Conservation (phyloP, 768 basidiomycete species). For the Clitopilus hobsonii region DNA sequence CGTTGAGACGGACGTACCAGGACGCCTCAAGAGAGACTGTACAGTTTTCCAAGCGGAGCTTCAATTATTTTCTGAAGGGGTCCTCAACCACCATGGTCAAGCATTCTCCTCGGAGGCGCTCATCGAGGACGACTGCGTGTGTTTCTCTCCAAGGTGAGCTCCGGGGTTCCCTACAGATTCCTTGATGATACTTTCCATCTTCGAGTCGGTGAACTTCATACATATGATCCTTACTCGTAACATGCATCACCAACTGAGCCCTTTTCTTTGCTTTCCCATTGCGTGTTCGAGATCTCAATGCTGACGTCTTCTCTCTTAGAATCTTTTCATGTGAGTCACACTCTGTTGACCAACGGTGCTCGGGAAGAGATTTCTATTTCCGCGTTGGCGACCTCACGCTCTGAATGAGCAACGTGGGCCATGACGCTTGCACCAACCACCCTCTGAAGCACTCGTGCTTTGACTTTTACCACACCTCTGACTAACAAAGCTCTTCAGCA, state of each 20-base stretch:
- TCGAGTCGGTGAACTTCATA: conserved; percentile 66
- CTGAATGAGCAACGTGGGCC: conserved; percentile 30
- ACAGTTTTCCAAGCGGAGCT: conserved; percentile 38
- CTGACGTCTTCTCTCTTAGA: background rate
- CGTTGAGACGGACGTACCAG: too few species aligned
- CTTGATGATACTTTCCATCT: conserved; percentile 65
- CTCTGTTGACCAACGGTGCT: conserved; percentile 10
- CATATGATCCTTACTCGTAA: conserved; percentile 71
- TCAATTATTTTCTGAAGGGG: conserved; percentile 11
- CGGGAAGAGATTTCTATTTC: conserved; percentile 22
- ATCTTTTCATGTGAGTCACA: conserved; percentile 5
- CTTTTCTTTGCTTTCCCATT: conserved; percentile 14
- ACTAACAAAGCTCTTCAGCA: too few species aligned
- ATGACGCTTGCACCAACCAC: conserved; percentile 37
- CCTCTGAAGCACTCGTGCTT: conserved; percentile 27
- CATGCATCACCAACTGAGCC: conserved; percentile 71
- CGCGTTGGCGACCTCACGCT: conserved; percentile 14
- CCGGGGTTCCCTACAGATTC: conserved; percentile 1
- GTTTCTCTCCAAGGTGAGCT: conserved; percentile 38
- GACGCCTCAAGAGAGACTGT: conserved; percentile 28
- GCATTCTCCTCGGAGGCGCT: too few species aligned
- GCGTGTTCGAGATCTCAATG: conserved; percentile 3
- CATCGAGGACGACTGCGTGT: too few species aligned
- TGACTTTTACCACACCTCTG: background rate
- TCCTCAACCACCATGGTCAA: too few species aligned